phyloP scores from a whole-genome alignment of 2,329 filamentous ascomycete genomes.

The Colletotrichum simmondsii region DNA sequence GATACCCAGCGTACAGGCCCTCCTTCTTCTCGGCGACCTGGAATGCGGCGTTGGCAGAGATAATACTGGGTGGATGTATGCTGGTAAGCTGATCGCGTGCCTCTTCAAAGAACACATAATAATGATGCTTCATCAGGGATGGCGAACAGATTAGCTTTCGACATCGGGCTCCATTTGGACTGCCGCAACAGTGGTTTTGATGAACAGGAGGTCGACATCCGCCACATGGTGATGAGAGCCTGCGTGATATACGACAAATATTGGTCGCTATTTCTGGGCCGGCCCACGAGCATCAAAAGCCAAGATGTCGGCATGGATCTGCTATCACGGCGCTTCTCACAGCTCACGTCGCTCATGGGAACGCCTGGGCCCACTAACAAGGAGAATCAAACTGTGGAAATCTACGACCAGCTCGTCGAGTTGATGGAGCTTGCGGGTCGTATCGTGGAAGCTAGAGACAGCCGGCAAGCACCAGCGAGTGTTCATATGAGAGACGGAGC shows the following conservation, averaged over 20 bases:
- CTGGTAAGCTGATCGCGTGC: constrained; percentile 47
- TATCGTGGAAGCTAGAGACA: constrained; percentile 57
- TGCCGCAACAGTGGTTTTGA: constrained; percentile 52
- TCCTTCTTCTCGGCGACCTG: constrained; percentile 62
- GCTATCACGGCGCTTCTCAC: constrained; percentile 56
- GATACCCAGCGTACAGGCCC: constrained; percentile 62
- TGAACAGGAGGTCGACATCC: constrained; percentile 57
- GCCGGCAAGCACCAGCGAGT: constrained; percentile 46
- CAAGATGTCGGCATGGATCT: constrained; percentile 61
- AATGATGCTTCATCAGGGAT: constrained; percentile 42
- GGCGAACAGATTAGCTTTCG: constrained; percentile 57
- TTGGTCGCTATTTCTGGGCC: constrained; percentile 65
- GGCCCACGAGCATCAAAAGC: constrained; percentile 64
- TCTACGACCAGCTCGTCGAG: constrained; percentile 63
- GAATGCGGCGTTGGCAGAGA: constrained; percentile 65
- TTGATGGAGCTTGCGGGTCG: constrained; percentile 66
- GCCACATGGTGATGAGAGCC: constrained; percentile 62
- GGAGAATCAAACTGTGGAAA: constrained; percentile 44
- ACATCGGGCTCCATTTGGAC: constrained; percentile 61
- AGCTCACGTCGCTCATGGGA: constrained; percentile 49
- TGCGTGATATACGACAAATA: constrained; percentile 65
- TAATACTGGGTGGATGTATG: constrained; percentile 66
- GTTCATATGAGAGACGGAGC: constrained; percentile 40
- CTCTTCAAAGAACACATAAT: constrained; percentile 36
- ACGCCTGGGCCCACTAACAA: constrained; percentile 41